Evolutionary conservation across 2,329 filamentous ascomycete genomes (phyloP).

Genomic region (Sordariomycetes sp.): DNA sequence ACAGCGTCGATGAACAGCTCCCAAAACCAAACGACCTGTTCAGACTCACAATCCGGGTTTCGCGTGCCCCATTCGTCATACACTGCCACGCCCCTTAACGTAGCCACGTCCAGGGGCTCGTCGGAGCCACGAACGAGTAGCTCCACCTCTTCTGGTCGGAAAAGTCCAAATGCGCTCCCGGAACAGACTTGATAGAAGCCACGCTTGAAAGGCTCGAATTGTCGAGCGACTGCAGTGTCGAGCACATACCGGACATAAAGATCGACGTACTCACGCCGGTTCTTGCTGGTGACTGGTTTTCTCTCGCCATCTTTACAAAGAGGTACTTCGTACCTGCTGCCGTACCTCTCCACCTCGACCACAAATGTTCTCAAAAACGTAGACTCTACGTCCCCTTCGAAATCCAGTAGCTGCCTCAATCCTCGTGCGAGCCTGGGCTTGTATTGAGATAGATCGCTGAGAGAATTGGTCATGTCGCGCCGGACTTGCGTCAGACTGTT

Average conservation of each 20-base stretch:
- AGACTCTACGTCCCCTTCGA: conserved; percentile 71
- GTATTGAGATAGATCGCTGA: conserved; percentile 78
- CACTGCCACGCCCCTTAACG: conserved; percentile 65
- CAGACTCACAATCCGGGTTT: conserved; percentile 44
- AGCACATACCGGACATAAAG: conserved; percentile 74
- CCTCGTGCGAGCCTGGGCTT: conserved; percentile 68
- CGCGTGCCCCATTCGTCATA: conserved; percentile 70
- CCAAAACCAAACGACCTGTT: conserved; percentile 84
- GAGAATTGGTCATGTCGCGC: conserved; percentile 60
- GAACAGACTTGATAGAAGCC: conserved; percentile 90
- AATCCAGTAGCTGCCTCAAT: conserved; percentile 68
- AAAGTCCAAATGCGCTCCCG: conserved; percentile 78
- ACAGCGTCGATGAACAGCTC: conserved; percentile 60
- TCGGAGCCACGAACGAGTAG: conserved; percentile 78
- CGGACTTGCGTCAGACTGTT: conserved; percentile 20
- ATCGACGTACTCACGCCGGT: conserved; percentile 79
- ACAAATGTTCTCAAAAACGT: conserved; percentile 80
- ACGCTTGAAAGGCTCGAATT: conserved; percentile 89
- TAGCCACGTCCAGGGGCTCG: conserved; percentile 69
- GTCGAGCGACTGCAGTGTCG: conserved; percentile 66
- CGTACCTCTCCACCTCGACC: conserved; percentile 69
- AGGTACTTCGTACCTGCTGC: conserved; percentile 54
- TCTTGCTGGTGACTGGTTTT: conserved; percentile 71
- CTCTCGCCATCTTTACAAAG: conserved; percentile 67
- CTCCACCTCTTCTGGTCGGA: conserved; percentile 87